Evolutionary conservation across 306 rosid species (phyloP), one percentile per base, ranked within the genome.

Genomic region (Luffa aegyptiaca): DNA sequence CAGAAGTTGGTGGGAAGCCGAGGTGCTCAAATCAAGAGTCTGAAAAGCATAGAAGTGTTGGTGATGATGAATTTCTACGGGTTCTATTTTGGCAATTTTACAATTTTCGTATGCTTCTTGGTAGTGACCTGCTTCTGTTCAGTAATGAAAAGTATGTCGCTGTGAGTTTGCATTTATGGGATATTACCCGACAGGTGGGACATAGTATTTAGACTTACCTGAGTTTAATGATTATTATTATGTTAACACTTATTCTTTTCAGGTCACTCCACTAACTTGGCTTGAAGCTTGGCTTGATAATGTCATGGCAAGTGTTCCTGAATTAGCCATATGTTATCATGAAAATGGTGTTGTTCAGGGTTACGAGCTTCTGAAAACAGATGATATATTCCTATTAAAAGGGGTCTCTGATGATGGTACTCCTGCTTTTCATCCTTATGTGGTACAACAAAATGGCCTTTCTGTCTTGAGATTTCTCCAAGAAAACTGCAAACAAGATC

Each of bases 201-300:
- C 55, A 26, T 79, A 61, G 18, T 33, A 33, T 45, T 36, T 49
- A 18, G 81, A 45, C 42, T 49, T 33, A 33, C 53, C 46, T 35
- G 33, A 55, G 76, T 33, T 68, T 44, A 48, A 44, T 66, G 73
- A 79, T 82, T 83, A 69, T 75, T 48, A 13, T 77, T 71, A 75
- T 71, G 69, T 56, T 42, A 52, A 10, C 74, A 51, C 61, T 41
- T 57, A 53, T 82, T 56, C 31, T 81, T 84, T 68, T 45, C 82
- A 94, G 98, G 96, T 94, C 82, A 91, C 97, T 37, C 93, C 98
- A 70, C 84, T 92, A 85, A 92, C 91, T 65, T 94, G 98, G 98
- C 97, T 94, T 86, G 98, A 94, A 83, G 98, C 98, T 77, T 94
- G 98, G 98, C 97, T 94, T 75, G 98, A 94, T 85, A 94, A 94